Percentiles rank a stretch among this genome's conserved stretches.
Evolutionary conservation across 495 filamentous ascomycete genomes (phyloP).

Genomic region (Poronia punctata): DNA sequence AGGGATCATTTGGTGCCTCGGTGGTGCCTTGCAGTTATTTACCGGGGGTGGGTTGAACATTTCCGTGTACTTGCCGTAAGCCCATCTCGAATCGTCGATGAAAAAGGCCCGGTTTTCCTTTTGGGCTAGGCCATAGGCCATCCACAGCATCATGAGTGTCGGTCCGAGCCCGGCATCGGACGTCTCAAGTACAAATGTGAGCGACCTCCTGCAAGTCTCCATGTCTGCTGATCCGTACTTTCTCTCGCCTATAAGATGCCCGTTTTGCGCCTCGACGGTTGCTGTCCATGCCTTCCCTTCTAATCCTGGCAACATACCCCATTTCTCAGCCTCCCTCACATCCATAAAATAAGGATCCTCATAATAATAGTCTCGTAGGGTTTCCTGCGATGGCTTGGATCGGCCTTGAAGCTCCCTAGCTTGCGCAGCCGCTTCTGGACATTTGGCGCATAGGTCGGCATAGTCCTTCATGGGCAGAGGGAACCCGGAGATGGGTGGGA

Average conservation of each 20-base stretch:
- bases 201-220: conserved; percentile 52
- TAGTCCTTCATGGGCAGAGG: conserved; percentile 55
- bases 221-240: conserved; percentile 29
- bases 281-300: conserved; percentile 20
- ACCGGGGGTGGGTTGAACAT: conserved; percentile 58
- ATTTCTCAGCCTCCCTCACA: conserved; percentile 52
- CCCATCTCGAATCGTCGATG: conserved; percentile 69
- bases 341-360: conserved; percentile 61
- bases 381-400: conserved; percentile 28
- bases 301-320: conserved; percentile 44
- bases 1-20: conserved; percentile 55
- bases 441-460: conserved; percentile 51
- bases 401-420: conserved; percentile 40
- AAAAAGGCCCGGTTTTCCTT: conserved; percentile 65
- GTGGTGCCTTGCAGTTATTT: conserved; percentile 53
- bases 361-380: conserved; percentile 47
- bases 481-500: conserved; percentile 51
- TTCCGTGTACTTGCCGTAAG: conserved; percentile 60
- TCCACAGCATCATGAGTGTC: conserved; percentile 66
- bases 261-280: conserved; percentile 18
- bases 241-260: conserved; percentile 30
- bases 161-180: conserved; percentile 60
- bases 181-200: conserved; percentile 67
- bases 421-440: conserved; percentile 45
- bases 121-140: conserved; percentile 65